Percentiles rank a stretch among this genome's conserved stretches.
Evolutionary conservation across 2,329 filamentous ascomycete genomes (phyloP).

Genomic region (Teratosphaeria nubilosa): DNA sequence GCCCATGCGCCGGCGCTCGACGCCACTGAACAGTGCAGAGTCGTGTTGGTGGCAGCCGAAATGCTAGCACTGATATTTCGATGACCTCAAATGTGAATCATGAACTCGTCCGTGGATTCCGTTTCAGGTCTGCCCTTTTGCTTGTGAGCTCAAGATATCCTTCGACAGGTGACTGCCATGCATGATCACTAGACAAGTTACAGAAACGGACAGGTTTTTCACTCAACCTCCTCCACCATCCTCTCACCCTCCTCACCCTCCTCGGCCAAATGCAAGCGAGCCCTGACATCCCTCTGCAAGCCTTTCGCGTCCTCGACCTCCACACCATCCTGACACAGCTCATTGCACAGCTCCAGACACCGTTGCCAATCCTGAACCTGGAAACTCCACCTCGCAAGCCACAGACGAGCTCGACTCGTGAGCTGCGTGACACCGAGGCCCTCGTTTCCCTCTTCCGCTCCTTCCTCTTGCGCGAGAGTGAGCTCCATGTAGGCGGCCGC

Average conservation of each 20-base stretch:
- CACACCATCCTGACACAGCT: constrained; percentile 89
- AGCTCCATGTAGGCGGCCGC: constrained; percentile 93
- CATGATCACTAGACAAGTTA: too few species aligned
- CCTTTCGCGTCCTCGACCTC: constrained; percentile 97
- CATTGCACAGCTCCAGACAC: constrained; percentile 72
- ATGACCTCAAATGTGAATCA: too few species aligned
- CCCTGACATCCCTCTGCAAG: constrained; percentile 74
- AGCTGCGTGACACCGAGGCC: constrained; percentile 81
- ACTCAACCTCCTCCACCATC: neutral
- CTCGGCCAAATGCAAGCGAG: constrained; percentile 46
- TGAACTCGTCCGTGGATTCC: too few species aligned
- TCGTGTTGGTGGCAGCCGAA: too few species aligned
- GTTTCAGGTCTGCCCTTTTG: too few species aligned
- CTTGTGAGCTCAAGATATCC: too few species aligned
- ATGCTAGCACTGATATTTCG: too few species aligned
- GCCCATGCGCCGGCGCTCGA: neutral
- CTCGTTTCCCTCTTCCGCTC: constrained; percentile 35
- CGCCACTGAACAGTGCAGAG: too few species aligned
- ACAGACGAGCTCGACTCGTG: constrained; percentile 85
- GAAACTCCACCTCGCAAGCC: constrained; percentile 80
- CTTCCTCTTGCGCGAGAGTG: constrained; percentile 84
- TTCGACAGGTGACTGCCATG: too few species aligned
- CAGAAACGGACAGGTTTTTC: too few species aligned
- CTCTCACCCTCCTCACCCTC: constrained; percentile 1
- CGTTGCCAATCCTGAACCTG: constrained; percentile 62